Base-by-base conservation (phyloP, 768 basidiomycete genomes). In the Naganishia randhawae region DNA sequence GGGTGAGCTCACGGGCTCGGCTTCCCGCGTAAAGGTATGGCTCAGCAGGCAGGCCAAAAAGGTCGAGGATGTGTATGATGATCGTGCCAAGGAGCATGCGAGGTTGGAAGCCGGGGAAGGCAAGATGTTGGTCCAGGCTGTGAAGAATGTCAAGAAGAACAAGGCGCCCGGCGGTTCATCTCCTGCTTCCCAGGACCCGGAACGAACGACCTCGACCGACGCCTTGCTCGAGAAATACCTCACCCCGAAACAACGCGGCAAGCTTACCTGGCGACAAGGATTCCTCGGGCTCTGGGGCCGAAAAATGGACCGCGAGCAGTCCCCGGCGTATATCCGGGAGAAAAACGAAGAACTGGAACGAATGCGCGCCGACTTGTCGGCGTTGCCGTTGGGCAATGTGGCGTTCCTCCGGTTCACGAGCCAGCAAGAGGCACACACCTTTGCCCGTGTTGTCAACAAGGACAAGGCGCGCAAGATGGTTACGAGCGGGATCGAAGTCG, bases 91-190 rank as follows among this genome's bases (percentile, higher is more conserved):
- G 31, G 80, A 80, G 52, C 76, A 76, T 67, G 55, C 73, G 31
- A 69, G 78, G 61, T 73, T 81, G 50, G 80, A 81, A 66, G 76
- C 75, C 45, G 80, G 78, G 25, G 78, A 76, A 17, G 72, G 69
- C 50, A 78, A 78, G 51, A 70, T 81, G 32, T 65, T 76, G 63
- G 74, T 76, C 62, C 71, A 76, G 22, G 79, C 75, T 11, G 71
- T 71, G 63, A 80, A 81, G 78, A 80, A 80, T 65, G 67, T 77
- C 32, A 66, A 64, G 16, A 81, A 81, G 72, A 75, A 73, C 33
- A 80, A 81, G 72, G 76, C 77, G 25, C 77, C 80, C 3, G 71
- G 75, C 42, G 72, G 72, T 42, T 71, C 75, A 51, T 48, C 39
- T 11, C 45, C 52, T 53, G 71, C 75, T 48, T 41, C 41, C n/a